Base-by-base conservation (phyloP, 495 filamentous ascomycete species). In the Durotheca rogersii region DNA sequence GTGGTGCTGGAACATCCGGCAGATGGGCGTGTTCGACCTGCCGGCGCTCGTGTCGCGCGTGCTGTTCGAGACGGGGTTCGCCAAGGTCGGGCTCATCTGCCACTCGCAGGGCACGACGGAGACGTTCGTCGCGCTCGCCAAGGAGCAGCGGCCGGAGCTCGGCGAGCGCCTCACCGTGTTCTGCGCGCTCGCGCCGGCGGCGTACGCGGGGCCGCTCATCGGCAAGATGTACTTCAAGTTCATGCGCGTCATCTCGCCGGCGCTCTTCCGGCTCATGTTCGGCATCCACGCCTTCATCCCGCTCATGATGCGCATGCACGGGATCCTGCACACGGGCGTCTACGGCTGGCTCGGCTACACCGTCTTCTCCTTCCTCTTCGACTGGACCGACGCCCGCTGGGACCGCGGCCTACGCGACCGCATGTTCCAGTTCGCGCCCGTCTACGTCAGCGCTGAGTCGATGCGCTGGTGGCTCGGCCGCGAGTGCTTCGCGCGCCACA, bases 401-500 rank as follows among this genome's bases (percentile, higher is more conserved):
- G 92, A 97, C 53, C 79, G 82, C 11, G 90, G 73, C 7, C 69
- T 96, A 11, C 78, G 88, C 31, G 74, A 88, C 56, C 82, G 92
- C 9, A 85, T 92, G 81, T 96, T 97, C 67, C 87, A 90, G 60
- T 96, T 95, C 53, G 82, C 88, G 2, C 92, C 92, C 3, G 88
- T 94, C 2, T 96, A 92, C 61, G 89, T 96, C 18, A 88, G 83
- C 48, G 81, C 88, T 4, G 92, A 97, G 72, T 85, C 81, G 16
- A 95, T 97, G 86, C 79, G 89, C 0, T 97, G 92, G 93, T 97
- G 92, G 92, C 76, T 97, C 1, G 93, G 93, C 0, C 70, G 86
- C 1, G 89, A 94, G 58, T 89, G 90, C 55, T 97, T 97, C 64
- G 89, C 93, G 0, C 86, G 77, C 52, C 90, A 96, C 51, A 87